Evolutionary conservation across 1,139 yeast genomes (phyloP), one percentile per base, ranked within the genome.

Genomic region (Yamadazyma aaseri): DNA sequence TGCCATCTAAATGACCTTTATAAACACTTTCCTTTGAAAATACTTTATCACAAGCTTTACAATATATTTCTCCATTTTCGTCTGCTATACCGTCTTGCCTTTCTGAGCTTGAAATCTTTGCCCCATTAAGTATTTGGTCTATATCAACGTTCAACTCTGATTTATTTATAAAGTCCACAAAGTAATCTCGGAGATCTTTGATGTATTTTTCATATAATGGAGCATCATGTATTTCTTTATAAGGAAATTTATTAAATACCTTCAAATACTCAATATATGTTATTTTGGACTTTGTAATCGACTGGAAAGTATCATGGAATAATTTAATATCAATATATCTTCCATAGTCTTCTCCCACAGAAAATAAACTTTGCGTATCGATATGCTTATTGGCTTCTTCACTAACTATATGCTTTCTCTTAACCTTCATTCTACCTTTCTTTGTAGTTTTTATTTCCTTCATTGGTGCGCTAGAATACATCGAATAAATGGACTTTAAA

Each of bases 1-100:
- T 85, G 1, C 97, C 96, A 2, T 52, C 46, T 20, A 87, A 56
- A 63, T 92, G 97, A 2, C 76, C 80, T 7, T 71, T 60, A 51
- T 68, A 89, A 0, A 86, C 94, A 0, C 87, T 62, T 22, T 63
- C 64, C 35, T 82, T 83, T 8, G 21, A 9, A 85, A 87, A 89
- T 21, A 53, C 38, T 49, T 79, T 84, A 24, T 73, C 68, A 54
- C 97, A 92, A 0, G 76, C 72, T 5, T 58, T 47, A 51, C 97
- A 92, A 47, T 59, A 82, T 1, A 72, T 56, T 29, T 62, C 60
- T 0, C 71, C 73, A 9, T 60, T 58, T 3, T 49, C 58, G 20
- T 51, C 50, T 10, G 3, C 20, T 12, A 9, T 16, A 9, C 33
- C 39, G 13, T 29, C 34, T n/a, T 17, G 40, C n/a, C 26, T 44